These are phyloP conservation scores for Arabidopsis hybrid DNA, from an alignment of 441 rosid species.

Conservation along the genomic window DNA sequence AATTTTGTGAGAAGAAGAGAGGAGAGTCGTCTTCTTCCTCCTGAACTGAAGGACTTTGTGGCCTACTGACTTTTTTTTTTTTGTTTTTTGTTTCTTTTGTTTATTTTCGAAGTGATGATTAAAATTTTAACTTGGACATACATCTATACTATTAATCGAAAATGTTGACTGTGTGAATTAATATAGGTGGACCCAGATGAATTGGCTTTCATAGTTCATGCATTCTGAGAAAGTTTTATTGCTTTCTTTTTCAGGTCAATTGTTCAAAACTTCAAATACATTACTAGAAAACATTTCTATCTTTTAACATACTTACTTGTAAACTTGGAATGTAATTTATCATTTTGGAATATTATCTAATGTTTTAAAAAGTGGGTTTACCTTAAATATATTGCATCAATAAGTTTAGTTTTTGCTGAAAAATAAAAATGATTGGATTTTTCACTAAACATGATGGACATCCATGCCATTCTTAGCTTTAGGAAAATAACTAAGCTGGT, in stretches of 20 bases:
- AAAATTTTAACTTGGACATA: background rate
- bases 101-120: background rate
- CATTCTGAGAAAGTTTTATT: background rate
- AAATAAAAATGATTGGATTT: too few species aligned
- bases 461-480: background rate
- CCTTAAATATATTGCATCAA: background rate
- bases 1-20: background rate
- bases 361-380: background rate
- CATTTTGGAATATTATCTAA: background rate
- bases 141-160: background rate
- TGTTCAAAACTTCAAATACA: background rate
- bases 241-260: conserved; percentile 19
- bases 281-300: background rate
- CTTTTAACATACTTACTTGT: background rate
- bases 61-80: conserved; percentile 28
- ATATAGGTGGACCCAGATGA: conserved; percentile 9
- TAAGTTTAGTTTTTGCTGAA: background rate
- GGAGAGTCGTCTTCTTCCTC: conserved; percentile 39
- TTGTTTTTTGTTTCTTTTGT: background rate
- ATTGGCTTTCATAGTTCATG: conserved; percentile 7
- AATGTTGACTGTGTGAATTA: conserved; percentile 30
- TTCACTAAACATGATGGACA: background rate
- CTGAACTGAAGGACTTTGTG: conserved; percentile 40
- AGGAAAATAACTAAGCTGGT: background rate
- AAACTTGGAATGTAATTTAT: background rate